phyloP scores from a whole-genome alignment of 352 stramenopile species.

The Phytophthora pisi region DNA sequence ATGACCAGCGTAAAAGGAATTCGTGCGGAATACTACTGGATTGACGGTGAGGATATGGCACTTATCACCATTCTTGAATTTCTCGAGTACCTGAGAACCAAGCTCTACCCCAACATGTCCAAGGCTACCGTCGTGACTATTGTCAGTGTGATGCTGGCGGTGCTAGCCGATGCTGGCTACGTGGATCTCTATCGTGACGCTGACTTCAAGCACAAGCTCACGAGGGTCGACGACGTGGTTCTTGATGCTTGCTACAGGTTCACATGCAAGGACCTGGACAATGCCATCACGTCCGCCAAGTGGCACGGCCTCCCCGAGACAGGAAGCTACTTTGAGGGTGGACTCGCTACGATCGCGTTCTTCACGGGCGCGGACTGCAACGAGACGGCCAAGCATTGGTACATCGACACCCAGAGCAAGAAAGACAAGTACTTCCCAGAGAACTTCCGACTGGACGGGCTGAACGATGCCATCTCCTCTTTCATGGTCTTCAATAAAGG shows the following conservation, averaged over 20 bases:
- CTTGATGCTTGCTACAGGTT: conserved; percentile 14
- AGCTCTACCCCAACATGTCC: neutral
- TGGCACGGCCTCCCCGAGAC: conserved; percentile 17
- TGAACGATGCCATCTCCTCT: conserved; percentile 22
- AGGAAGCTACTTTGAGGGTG: conserved; percentile 4
- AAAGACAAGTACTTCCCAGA: conserved; percentile 14
- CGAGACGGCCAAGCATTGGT: neutral
- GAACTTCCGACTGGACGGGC: conserved; percentile 16
- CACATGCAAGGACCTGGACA: neutral
- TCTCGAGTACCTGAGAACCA: neutral
- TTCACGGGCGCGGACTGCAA: conserved; percentile 7
- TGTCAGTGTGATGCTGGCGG: neutral
- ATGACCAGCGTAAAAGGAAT: no score
- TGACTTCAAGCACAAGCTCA: conserved; percentile 1
- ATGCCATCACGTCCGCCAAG: conserved; percentile 21
- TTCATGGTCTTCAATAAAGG: conserved; percentile 12
- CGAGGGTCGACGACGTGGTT: conserved; percentile 10
- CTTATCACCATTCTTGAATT: neutral
- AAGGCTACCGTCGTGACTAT: neutral
- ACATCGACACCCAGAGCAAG: conserved; percentile 12
- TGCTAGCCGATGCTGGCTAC: neutral
- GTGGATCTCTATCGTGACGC: conserved; percentile 4
- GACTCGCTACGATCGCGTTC: conserved; percentile 12
- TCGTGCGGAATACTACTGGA: neutral
- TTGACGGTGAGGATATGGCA: neutral